A percentile compares a stretch with the other conserved stretches of the same genome.
Conservation (phyloP, 805 yeast species). For the Wickerhamomyces bisporus region DNA sequence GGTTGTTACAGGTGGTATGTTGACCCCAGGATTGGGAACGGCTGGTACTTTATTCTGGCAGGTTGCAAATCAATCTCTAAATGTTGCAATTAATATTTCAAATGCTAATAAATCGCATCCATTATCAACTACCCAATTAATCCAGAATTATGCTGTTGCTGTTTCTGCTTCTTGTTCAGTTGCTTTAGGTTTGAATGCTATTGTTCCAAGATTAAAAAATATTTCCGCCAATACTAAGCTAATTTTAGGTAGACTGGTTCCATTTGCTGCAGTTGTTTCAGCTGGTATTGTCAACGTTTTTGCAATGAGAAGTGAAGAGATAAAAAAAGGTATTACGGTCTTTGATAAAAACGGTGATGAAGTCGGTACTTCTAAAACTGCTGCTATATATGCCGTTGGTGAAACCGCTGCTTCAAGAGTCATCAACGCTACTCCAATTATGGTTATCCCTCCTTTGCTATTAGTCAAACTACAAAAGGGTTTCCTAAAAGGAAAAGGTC, state of each 20-base stretch:
- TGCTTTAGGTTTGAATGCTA: constrained; percentile 85
- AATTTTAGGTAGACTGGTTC: constrained; percentile 81
- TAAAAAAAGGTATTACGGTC: constrained; percentile 76
- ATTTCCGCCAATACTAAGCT: constrained; percentile 66
- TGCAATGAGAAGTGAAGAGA: constrained; percentile 93
- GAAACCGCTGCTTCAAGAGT: constrained; percentile 96
- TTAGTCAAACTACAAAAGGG: constrained; percentile 73
- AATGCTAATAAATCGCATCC: constrained; percentile 96
- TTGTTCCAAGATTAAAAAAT: constrained; percentile 79
- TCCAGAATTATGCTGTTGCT: constrained; percentile 78
- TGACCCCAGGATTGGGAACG: constrained; percentile 88
- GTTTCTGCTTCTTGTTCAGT: constrained; percentile 94
- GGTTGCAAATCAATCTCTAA: constrained; percentile 91
- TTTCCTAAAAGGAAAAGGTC: constrained; percentile 61
- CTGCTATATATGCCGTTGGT: constrained; percentile 91
- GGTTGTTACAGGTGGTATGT: constrained; percentile 96
- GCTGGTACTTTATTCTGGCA: constrained; percentile 97
- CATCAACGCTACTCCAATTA: constrained; percentile 93
- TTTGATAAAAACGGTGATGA: constrained; percentile 60
- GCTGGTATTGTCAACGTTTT: constrained; percentile 97
- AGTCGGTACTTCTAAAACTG: constrained; percentile 72
- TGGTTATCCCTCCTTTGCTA: constrained; percentile 92
- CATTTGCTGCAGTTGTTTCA: constrained; percentile 97
- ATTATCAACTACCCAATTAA: constrained; percentile 68
- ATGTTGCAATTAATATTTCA: constrained; percentile 95